Conservation (phyloP, 352 stramenopile genomes). For the Globisporangium spinosum region DNA sequence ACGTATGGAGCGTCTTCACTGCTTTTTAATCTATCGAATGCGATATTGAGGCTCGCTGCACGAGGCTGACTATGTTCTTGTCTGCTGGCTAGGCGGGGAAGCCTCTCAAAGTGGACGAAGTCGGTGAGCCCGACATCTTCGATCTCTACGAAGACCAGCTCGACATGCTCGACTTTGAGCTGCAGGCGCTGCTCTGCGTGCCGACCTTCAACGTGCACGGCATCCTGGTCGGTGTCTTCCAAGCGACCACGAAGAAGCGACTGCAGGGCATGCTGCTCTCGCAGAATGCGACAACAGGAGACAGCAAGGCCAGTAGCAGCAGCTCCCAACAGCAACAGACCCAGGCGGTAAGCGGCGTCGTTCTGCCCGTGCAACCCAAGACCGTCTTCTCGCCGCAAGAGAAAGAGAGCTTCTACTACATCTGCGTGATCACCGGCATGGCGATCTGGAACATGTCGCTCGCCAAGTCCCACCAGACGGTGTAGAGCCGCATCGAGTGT, state of each 20-base stretch:
- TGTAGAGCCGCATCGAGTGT: slow-evolving; percentile 35
- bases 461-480: slow-evolving; percentile 28
- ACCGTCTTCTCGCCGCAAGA: slow-evolving; percentile 28
- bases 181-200: slow-evolving; percentile 45
- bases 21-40: neutral
- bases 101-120: slow-evolving; percentile 45
- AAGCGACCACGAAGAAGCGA: slow-evolving; percentile 50
- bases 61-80: neutral
- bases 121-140: slow-evolving; percentile 46
- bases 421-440: slow-evolving; percentile 38
- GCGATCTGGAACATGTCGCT: slow-evolving; percentile 41
- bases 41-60: neutral
- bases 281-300: neutral
- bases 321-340: neutral
- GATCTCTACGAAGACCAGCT: slow-evolving; percentile 68
- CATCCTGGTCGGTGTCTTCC: slow-evolving; percentile 53
- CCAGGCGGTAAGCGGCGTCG: neutral
- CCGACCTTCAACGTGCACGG: slow-evolving; percentile 68
- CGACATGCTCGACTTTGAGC: slow-evolving; percentile 62
- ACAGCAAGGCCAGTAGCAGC: neutral
- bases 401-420: slow-evolving; percentile 36
- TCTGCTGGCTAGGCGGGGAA: slow-evolving; percentile 41
- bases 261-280: slow-evolving; percentile 11
- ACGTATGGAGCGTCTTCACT: neutral
- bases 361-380: slow-evolving; percentile 15